Evolutionary conservation across 2,329 filamentous ascomycete genomes (phyloP), one percentile per base, ranked within the genome.

Genomic region (Alternaria conjuncta): DNA sequence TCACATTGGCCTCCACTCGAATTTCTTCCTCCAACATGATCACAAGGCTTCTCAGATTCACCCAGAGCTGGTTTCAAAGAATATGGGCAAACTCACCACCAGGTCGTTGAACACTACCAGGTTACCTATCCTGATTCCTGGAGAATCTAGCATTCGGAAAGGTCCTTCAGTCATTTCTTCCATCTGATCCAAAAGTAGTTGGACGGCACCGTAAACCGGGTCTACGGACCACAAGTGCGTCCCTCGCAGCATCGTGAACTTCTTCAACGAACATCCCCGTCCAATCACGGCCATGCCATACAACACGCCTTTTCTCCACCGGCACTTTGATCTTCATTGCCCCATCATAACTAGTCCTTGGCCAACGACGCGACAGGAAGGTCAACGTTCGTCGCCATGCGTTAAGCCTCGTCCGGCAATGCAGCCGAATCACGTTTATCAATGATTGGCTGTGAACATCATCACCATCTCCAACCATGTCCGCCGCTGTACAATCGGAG

Each of bases 371-470:
- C 53, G 55, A 63, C 28, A 63, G 63, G 63, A 66, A 66, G 63
- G 60, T 68, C 57, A 46, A 55, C 30, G 21, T 25, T 30, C 11
- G 12, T 28, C 25, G 25, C 30, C 15, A 21, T 36, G 20, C 54
- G 26, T 50, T 43, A 59, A 23, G 13, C 67, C 55, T n/a, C 20
- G 25, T 58, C 23, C 4, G 55, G 69, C 15, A 68, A 45, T 28
- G 56, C 43, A 46, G 45, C 69, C 65, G 68, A 47, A 60, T 73
- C 73, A 75, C 73, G 73, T 75, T 71, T 50, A 13, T 4, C 44
- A 65, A 45, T 68, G 70, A 74, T 74, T 75, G 72, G 73, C 61
- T 68, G 32, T 26, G 25, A 63, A 46, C 49, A 60, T 26, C 51
- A 51, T 30, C 23, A 20, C 23, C 50, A 50, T 49, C 44, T 32